Base-by-base conservation (phyloP, 2,329 filamentous ascomycete species). In the Lomentospora prolificans region DNA sequence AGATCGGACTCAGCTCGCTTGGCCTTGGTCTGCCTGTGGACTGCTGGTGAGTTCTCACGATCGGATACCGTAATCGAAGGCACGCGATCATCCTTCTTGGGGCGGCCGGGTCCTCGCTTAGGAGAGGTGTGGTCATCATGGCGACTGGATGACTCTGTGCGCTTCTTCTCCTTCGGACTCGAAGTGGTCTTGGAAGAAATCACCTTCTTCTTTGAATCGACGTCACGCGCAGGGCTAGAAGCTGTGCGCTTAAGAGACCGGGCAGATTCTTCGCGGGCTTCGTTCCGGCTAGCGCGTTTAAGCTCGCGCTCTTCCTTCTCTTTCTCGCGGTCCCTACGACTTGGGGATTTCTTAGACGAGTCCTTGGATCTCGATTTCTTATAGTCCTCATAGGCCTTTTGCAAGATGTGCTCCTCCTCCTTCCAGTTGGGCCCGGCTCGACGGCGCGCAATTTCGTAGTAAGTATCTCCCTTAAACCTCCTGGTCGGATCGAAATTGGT, bases 371-470 rank as follows among this genome's bases (percentile, higher is more conserved):
- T 73, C 2, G 67, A 68, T 55, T 78, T 80, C 60, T 76, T 80
- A 61, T 80, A 82, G 28, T 80, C 79, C 57, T 90, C 85, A 61
- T 84, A 90, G 3, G 87, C 82, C 39, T 84, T 79, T 67, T 91
- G 91, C 51, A 99, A 70, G 56, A 95, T 74, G 46, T 90, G 81
- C 60, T 87, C 85, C 67, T 99, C 94, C 59, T 92, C 85, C 66
- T 92, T 86, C 90, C 91, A 96, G 58, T 89, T 87, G 6, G 91
- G 89, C 0, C 94, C 92, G 61, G 85, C 84, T 41, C 90, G 84
- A 51, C 89, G 84, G 62, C 86, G 82, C 2, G 94, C 90, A 59
- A 97, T 84, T 60, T 99, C 90, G 64, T 84, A 87, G 68, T 97
- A 99, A 0, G 88, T 86, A 63, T 88, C 82, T 22, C 89, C 89